Percentiles rank a stretch among this genome's conserved stretches.
These are phyloP conservation scores for Penicillium coprophilum DNA, from an alignment of 495 filamentous ascomycete species.

Conservation along the genomic window DNA sequence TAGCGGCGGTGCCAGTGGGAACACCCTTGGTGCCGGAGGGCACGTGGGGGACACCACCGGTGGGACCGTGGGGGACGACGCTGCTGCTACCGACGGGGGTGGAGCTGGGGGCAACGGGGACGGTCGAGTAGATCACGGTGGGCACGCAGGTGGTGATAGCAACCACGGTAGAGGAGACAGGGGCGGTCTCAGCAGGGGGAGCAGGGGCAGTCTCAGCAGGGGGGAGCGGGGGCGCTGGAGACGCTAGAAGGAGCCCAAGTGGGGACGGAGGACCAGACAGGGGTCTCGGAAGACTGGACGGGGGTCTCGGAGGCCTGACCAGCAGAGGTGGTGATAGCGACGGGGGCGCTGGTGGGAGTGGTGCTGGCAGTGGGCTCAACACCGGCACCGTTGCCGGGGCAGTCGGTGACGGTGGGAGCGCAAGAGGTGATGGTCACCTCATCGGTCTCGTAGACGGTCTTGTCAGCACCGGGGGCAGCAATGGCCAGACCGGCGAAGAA, in stretches of 20 bases:
- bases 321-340: conserved; percentile 19
- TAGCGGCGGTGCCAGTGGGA: conserved; percentile 26
- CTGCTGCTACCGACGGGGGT: conserved; percentile 28
- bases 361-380: conserved; percentile 18
- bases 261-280: conserved; percentile 17
- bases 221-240: conserved; percentile 17
- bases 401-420: conserved; percentile 58
- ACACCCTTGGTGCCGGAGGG: conserved; percentile 23
- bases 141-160: conserved; percentile 46
- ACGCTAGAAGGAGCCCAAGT: conserved; percentile 15
- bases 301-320: conserved; percentile 10
- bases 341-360: conserved; percentile 15
- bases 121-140: conserved; percentile 43
- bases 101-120: conserved; percentile 26
- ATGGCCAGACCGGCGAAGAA: conserved; percentile 50
- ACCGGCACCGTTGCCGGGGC: conserved; percentile 41
- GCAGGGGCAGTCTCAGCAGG: conserved; percentile 20
- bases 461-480: conserved; percentile 39
- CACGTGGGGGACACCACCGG: conserved; percentile 31
- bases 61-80: conserved; percentile 7
- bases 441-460: conserved; percentile 55
- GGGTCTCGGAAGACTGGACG: conserved; percentile 9
- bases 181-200: conserved; percentile 13
- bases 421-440: conserved; percentile 61
- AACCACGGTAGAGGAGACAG: conserved; percentile 28